Percentiles rank a stretch among this genome's conserved stretches.
Evolutionary conservation across 495 filamentous ascomycete species (phyloP).

Genomic region (Tuber brumale): DNA sequence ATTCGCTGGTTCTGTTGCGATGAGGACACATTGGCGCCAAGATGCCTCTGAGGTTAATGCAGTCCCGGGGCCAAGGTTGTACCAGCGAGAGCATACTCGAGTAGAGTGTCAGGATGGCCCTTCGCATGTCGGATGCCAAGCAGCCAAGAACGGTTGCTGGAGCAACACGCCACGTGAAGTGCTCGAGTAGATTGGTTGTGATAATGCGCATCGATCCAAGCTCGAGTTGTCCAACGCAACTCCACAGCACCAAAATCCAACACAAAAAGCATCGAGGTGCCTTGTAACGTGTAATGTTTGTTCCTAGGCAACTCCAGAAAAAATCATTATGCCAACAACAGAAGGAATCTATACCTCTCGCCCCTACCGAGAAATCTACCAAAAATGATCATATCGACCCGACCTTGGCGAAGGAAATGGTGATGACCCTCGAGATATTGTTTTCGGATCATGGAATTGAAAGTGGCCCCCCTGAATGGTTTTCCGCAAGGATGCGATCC

Average conservation of each 20-base stretch:
- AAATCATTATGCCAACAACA: slow-evolving; percentile 12
- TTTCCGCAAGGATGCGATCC: slow-evolving; percentile 35
- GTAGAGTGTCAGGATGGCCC: neutral
- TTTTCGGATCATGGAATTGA: slow-evolving; percentile 42
- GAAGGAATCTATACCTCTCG: slow-evolving; percentile 10
- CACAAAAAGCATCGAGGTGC: slow-evolving; percentile 2
- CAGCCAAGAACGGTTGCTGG: neutral
- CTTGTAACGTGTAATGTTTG: slow-evolving; percentile 40
- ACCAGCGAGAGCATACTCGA: too few species aligned
- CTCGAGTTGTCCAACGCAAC: neutral
- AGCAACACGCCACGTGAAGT: neutral
- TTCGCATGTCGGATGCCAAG: neutral
- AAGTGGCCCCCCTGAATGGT: slow-evolving; percentile 38
- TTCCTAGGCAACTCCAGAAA: slow-evolving; percentile 42
- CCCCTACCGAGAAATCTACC: slow-evolving; percentile 18
- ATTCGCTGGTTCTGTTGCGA: too few species aligned
- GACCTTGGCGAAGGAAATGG: slow-evolving; percentile 30
- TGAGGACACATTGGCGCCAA: too few species aligned
- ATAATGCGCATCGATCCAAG: neutral
- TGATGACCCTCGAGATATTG: slow-evolving; percentile 43
- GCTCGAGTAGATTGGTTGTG: neutral
- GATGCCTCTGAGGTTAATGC: too few species aligned
- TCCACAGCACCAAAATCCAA: neutral
- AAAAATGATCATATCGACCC: slow-evolving; percentile 15
- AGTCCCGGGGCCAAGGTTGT: too few species aligned